Base-by-base conservation (phyloP, 345 rosid species). In the Physaria fendleri region DNA sequence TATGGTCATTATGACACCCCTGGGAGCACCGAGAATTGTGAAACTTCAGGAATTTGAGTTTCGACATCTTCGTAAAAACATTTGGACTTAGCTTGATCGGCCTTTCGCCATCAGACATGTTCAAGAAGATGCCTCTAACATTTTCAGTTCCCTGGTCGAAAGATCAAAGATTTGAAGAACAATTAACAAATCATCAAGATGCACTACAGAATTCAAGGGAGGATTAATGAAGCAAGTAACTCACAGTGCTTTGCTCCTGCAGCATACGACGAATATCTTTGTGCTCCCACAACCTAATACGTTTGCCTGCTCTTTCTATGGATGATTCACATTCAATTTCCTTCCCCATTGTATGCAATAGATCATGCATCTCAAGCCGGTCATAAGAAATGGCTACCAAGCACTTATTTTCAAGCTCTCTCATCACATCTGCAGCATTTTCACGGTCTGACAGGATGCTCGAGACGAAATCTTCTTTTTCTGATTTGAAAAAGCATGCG, bases 351-450 rank as follows among this genome's bases (percentile, higher is more conserved):
- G 40, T 23, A 57, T 65, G 58, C 37, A 71, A 4, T 15, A 71
- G 45, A 68, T 77, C 74, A 68, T 79, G 79, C 75, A 79, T 72
- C 29, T 62, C 25, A 74, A 38, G 5, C 13, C 37, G 3, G 22
- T 62, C 1, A 40, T 46, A 5, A 1, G 18, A 21, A 59, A 56
- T 0, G 7, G 44, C 38, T 3, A 80, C 16, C 8, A 80, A 34
- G 5, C 70, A 72, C 21, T 70, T 80, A 0, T 77, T 73, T 9
- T 42, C 6, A 3, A 80, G 79, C 0, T 69, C 68, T 5, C 0
- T 29, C 41, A 69, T 46, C 34, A 53, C 64, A 44, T 14, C 6
- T 9, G 49, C 53, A 40, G 46, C 66, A 50, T 49, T 8, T 8
- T 12, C 27, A 12, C 48, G 34, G 27, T 63, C 62, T 21, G 52